phyloP scores from a whole-genome alignment of 2,329 filamentous ascomycete species.

The Sodiomyces alkalinus region DNA sequence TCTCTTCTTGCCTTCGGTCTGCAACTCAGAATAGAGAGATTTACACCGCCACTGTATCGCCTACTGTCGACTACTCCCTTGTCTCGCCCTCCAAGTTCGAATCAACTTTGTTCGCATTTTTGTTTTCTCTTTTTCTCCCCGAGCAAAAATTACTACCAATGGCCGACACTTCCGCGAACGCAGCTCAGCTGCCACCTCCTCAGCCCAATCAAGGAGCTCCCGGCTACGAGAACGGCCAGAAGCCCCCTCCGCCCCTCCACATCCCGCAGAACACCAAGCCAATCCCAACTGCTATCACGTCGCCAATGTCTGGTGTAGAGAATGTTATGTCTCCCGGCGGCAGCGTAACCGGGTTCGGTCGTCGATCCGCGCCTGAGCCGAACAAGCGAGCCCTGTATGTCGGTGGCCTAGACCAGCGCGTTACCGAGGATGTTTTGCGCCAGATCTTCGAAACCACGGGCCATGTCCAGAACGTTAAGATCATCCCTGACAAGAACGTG shows the following conservation, averaged over 20 bases:
- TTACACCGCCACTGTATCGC: too few relatives aligned
- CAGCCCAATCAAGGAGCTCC: constrained; percentile 55
- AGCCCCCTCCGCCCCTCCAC: constrained; percentile 75
- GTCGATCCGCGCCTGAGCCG: constrained; percentile 87
- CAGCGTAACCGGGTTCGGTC: constrained; percentile 64
- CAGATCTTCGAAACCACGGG: constrained; percentile 99
- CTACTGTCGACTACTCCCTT: too few relatives aligned
- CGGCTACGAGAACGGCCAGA: constrained; percentile 62
- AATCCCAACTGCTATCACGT: constrained; percentile 83
- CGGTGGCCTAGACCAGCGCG: constrained; percentile 82
- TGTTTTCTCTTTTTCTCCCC: too few relatives aligned
- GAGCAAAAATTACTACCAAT: too few relatives aligned
- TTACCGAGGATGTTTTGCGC: constrained; percentile 89
- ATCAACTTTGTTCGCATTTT: too few relatives aligned
- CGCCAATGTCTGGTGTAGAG: constrained; percentile 59
- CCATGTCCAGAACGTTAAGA: constrained; percentile 97
- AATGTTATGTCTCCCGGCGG: constrained; percentile 72
- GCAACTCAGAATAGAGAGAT: too few relatives aligned
- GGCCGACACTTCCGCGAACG: constrained; percentile 56
- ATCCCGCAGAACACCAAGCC: constrained; percentile 96
- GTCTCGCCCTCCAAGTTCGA: too few relatives aligned
- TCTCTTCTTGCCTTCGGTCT: too few relatives aligned
- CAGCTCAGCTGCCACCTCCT: constrained; percentile 53
- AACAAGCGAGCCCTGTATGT: constrained; percentile 98
- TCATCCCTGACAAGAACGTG: constrained; percentile 99